Conservation (phyloP, 1,284 basidiomycete species). For the Agaricales sp. region DNA sequence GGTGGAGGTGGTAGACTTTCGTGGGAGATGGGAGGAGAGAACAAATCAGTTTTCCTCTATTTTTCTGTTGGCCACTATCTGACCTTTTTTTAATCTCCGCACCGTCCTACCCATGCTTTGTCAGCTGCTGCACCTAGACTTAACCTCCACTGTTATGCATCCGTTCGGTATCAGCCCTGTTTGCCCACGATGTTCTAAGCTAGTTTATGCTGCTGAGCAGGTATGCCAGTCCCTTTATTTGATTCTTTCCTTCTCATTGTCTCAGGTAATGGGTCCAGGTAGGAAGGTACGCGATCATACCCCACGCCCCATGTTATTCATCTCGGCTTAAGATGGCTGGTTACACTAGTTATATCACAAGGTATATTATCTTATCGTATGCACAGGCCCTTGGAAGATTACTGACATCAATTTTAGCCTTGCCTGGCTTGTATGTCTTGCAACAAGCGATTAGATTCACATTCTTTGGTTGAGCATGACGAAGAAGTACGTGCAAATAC, state of each 20-base stretch:
- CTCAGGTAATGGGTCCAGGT: conserved; percentile 67
- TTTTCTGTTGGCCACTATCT: conserved; percentile 12
- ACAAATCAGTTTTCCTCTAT: conserved; percentile 16
- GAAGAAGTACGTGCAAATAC: conserved; percentile 50
- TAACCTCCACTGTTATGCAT: conserved; percentile 33
- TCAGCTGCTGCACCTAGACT: neutral
- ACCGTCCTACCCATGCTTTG: neutral
- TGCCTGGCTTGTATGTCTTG: conserved; percentile 65
- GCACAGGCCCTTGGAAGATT: conserved; percentile 6
- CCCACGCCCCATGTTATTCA: neutral
- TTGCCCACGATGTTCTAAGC: conserved; percentile 56
- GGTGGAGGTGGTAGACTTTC: conserved; percentile 5
- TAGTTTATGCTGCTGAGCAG: conserved; percentile 77
- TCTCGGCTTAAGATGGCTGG: neutral
- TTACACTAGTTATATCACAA: conserved; percentile 62
- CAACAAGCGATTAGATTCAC: conserved; percentile 65
- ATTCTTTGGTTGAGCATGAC: conserved; percentile 65
- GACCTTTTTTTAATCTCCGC: neutral
- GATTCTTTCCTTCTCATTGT: conserved; percentile 9
- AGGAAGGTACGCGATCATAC: conserved; percentile 46
- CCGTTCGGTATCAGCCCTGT: conserved; percentile 54
- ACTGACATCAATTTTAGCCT: conserved; percentile 28
- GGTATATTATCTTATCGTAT: conserved; percentile 24
- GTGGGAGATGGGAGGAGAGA: conserved; percentile 12
- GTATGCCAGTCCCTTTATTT: conserved; percentile 25